Percentiles rank a stretch among this genome's conserved stretches.
These are phyloP conservation scores for Cyclotella baltica DNA, from an alignment of 108 stramenopile genomes.

Conservation along the genomic window DNA sequence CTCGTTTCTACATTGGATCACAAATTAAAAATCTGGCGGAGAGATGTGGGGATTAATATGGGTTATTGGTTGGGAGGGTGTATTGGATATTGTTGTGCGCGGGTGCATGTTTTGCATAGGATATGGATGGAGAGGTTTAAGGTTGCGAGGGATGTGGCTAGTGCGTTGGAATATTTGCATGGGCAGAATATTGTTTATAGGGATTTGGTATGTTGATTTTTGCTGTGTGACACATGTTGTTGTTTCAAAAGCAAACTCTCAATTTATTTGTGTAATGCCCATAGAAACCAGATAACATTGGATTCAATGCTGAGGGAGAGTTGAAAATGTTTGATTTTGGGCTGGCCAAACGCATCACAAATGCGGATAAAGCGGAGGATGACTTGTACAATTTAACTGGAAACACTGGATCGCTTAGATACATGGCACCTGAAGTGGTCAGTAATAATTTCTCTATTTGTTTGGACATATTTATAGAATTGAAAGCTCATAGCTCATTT, in stretches of 20 bases:
- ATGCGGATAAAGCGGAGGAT: conserved; percentile 55
- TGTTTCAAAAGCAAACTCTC: not conserved
- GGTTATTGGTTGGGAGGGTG: conserved; percentile 70
- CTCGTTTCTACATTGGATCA: conserved; percentile 76
- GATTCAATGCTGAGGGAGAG: conserved; percentile 67
- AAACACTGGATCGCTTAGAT: conserved; percentile 83
- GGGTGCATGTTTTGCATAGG: conserved; percentile 66
- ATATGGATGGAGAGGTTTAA: conserved; percentile 81
- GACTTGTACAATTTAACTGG: conserved; percentile 75
- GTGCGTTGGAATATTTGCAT: conserved; percentile 85
- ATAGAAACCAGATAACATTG: conserved; percentile 69
- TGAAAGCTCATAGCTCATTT: too few species aligned
- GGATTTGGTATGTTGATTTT: conserved; percentile 60
- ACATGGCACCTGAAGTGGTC: conserved; percentile 56
- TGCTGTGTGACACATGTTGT: not conserved
- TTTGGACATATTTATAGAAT: too few species aligned
- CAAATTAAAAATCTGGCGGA: conserved; percentile 77
- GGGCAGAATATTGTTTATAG: conserved; percentile 74
- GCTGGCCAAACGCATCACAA: conserved; percentile 74
- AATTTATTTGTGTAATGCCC: not conserved
- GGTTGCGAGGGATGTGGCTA: conserved; percentile 73
- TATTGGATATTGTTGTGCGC: conserved; percentile 84
- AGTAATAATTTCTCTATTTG: too few species aligned
- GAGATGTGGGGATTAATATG: conserved; percentile 63
- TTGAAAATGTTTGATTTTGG: conserved; percentile 90